Evolutionary conservation across 345 rosid genomes (phyloP).

Genomic region (Angophora floribunda): DNA sequence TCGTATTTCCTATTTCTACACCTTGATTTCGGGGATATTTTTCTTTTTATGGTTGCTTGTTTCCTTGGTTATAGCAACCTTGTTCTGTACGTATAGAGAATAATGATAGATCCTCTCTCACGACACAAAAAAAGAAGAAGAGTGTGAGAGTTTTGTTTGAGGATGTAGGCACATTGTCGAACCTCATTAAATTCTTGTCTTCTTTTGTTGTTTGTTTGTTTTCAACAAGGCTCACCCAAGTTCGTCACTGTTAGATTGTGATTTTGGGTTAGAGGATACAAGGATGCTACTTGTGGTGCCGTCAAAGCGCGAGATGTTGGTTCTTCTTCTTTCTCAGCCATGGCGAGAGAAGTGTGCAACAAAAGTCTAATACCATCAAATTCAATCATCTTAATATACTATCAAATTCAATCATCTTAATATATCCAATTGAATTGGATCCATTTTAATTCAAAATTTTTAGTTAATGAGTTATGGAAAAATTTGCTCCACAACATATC

Average conservation of each 20-base stretch:
- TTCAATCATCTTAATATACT: rapidly evolving
- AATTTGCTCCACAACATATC: rapidly evolving
- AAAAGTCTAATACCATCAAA: rapidly evolving
- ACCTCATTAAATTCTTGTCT: background rate
- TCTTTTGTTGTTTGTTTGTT: background rate
- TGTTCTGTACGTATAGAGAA: background rate
- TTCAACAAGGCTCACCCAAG: background rate
- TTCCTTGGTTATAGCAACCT: background rate
- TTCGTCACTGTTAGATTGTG: background rate
- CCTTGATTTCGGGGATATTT: background rate
- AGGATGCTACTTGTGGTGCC: background rate
- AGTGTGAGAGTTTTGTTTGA: background rate
- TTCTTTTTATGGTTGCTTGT: background rate
- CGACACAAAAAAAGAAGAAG: no score
- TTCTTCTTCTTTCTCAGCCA: background rate
- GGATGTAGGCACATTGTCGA: background rate
- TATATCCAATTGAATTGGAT: rapidly evolving
- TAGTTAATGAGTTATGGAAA: rapidly evolving
- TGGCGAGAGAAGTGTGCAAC: background rate
- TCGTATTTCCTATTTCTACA: no score
- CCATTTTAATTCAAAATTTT: no score
- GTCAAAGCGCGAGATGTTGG: background rate
- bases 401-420: no score
- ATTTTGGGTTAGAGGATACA: background rate
- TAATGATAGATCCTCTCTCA: no score